Evolutionary conservation across 169 alveolate genomes (phyloP), one percentile per base, ranked within the genome.

Genomic region (Perkinsus marinus): DNA sequence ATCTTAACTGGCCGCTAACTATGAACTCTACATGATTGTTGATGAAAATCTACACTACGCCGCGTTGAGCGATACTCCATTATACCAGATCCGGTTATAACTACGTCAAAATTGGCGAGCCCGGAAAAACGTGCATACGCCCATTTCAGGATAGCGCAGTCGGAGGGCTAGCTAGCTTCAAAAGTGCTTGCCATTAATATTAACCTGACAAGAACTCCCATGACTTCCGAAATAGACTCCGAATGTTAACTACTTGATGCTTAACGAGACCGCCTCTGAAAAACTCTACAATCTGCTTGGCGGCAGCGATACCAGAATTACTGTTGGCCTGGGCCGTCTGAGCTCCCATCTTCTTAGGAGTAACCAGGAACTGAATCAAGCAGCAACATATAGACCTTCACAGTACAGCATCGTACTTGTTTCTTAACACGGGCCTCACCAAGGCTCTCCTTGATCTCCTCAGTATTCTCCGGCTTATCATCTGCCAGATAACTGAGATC

Each of bases 261-360:
- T 57, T 57, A 5, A 57, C 34, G 79, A 19, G 79, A 43, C 93
- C 94, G 57, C 90, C 91, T 90, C 91, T 92, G 68, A 92, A 92
- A 68, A 92, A 92, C 89, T 90, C 94, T 26, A 92, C 94, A 43
- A 92, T 92, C 43, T 90, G 92, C 41, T 90, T 43, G 38, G 92
- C 92, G 19, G 92, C 92, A 34, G 92, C 92, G 7, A 90, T 57
- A 39, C 92, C 92, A 37, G 92, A 68, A 41, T 90, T 90, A 90
- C 68, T 90, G 90, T 90, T 90, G 43, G 92, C 92, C 93, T 92
- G 93, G 16, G 92, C 91, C 0, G 94, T 92, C 90, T 92, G 94
- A 6, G 94, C 94, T 6, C 94, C 94, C 94, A 92, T 92, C 94
- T 92, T 92, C 94, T 89, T 92, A 26, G 43, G 38, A 36, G 91